A percentile compares a stretch with the other conserved stretches of the same genome.
Conservation (phyloP, 2,329 filamentous ascomycete genomes). For the Dryadomyces quercivorus region DNA sequence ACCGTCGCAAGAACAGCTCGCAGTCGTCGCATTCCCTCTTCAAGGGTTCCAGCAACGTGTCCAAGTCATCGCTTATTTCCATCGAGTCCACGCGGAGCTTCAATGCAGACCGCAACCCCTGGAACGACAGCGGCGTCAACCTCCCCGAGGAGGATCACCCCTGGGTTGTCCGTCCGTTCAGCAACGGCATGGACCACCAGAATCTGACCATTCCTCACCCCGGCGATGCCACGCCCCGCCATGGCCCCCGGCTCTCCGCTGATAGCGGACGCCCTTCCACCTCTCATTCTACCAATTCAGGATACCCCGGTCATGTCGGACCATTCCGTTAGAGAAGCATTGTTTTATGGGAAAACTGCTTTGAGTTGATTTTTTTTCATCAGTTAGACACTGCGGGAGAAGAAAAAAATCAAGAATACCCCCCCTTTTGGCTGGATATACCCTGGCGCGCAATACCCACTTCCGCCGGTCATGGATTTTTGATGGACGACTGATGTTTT, state of each 20-base stretch:
- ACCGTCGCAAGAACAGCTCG: conserved; percentile 86
- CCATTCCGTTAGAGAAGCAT: conserved; percentile 67
- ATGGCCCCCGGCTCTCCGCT: conserved; percentile 71
- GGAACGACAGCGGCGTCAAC: conserved; percentile 96
- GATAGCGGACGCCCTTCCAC: conserved; percentile 88
- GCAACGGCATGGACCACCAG: conserved; percentile 50
- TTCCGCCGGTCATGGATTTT: conserved; percentile 9
- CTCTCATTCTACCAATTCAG: conserved; percentile 89
- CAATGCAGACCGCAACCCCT: conserved; percentile 85
- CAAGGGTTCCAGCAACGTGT: conserved; percentile 82
- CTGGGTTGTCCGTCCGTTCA: conserved; percentile 50
- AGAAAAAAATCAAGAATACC: conserved; percentile 10
- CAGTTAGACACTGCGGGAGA: conserved; percentile 9
- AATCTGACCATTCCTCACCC: conserved; percentile 56
- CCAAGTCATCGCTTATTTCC: conserved; percentile 89
- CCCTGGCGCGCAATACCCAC: conserved; percentile 45
- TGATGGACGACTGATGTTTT: conserved; percentile 8
- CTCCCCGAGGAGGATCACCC: conserved; percentile 75
- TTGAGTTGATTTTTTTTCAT: conserved; percentile 16
- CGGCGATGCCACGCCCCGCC: conserved; percentile 74
- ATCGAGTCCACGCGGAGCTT: conserved; percentile 90
- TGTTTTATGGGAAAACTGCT: conserved; percentile 24
- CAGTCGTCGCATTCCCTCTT: conserved; percentile 77
- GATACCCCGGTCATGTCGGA: conserved; percentile 88
- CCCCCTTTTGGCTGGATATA: conserved; percentile 47